Evolutionary conservation across 1,139 yeast genomes (phyloP).

Genomic region (Debaryomyces coudertii): DNA sequence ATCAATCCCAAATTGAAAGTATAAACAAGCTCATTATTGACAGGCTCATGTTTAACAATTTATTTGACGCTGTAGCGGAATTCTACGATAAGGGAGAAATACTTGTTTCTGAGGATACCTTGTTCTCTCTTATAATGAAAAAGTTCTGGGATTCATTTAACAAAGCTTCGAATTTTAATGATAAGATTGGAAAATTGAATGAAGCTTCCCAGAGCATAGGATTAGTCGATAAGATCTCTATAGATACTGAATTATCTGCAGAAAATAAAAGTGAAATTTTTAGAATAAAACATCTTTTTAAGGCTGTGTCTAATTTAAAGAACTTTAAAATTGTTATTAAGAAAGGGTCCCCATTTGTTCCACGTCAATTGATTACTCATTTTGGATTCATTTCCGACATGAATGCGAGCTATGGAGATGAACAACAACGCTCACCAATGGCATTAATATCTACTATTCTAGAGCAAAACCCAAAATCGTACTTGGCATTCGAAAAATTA

Average conservation of each 20-base stretch:
- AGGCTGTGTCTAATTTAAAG: constrained; percentile 32
- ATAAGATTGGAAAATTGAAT: constrained; percentile 47
- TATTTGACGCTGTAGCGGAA: constrained; percentile 34
- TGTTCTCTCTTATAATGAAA: constrained; percentile 28
- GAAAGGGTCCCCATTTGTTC: constrained; percentile 32
- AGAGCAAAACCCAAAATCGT: constrained; percentile 59
- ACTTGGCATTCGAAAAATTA: constrained; percentile 50
- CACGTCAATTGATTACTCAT: constrained; percentile 29
- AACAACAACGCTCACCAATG: constrained; percentile 26
- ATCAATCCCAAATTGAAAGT: constrained; percentile 23
- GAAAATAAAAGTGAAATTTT: constrained; percentile 23
- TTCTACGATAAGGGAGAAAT: constrained; percentile 24
- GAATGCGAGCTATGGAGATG: constrained; percentile 12
- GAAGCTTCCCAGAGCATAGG: constrained; percentile 45
- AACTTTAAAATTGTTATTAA: constrained; percentile 43
- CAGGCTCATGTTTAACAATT: constrained; percentile 41
- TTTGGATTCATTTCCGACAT: constrained; percentile 22
- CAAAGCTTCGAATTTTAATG: constrained; percentile 53
- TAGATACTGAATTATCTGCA: constrained; percentile 14
- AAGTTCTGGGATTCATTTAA: constrained; percentile 61
- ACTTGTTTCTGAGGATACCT: constrained; percentile 15
- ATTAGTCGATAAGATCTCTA: constrained; percentile 31
- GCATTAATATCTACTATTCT: constrained; percentile 42
- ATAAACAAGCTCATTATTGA: constrained; percentile 39
- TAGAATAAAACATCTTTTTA: constrained; percentile 32